Evolutionary conservation across 2,329 filamentous ascomycete genomes (phyloP), one percentile per base, ranked within the genome.

Genomic region (Penicillium sp.): DNA sequence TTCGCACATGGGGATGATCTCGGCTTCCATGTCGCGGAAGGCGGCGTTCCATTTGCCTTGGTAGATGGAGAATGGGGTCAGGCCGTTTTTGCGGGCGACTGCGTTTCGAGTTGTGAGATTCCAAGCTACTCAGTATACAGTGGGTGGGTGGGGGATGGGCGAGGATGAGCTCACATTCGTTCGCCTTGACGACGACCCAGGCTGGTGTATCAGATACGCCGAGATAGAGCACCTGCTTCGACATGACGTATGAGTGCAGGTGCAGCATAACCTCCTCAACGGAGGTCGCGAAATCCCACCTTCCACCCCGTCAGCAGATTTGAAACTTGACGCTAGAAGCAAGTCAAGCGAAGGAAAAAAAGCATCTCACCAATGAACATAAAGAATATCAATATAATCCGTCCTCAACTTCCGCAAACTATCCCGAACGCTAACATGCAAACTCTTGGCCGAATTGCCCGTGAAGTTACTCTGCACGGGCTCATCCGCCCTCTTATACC

Each of bases 401-500:
- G 57, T 63, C 31, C 47, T 30, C 11, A 63, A 41, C 31, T 57
- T 60, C 44, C 49, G n/a, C 31, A 63, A 31, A 35, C 61, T 63
- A 13, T 51, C 51, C 17, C 55, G 31, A 1, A 60, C 51, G 17
- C 57, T 60, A 13, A 60, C 21, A 52, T 52, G 31, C 57, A 63
- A 38, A 21, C 51, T 53, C 19, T 63, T 63, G 2, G 52, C 30
- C 3, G 57, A 63, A 11, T 63, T 63, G 7, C 61, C 61, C 6
- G 45, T 21, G 30, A 69, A 75, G 38, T 64, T 70, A 38, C 65
- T 76, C 47, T 66, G 71, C 68, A 71, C 74, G 69, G 55, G 69
- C 51, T 56, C 61, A 52, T 52, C 73, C 72, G 23, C 79, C 76
- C 26, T 72, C 70, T 61, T 75, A 79, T 68, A 81, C 81, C 49